Base-by-base conservation (phyloP, 306 rosid species). In the Acmispon strigosus region DNA sequence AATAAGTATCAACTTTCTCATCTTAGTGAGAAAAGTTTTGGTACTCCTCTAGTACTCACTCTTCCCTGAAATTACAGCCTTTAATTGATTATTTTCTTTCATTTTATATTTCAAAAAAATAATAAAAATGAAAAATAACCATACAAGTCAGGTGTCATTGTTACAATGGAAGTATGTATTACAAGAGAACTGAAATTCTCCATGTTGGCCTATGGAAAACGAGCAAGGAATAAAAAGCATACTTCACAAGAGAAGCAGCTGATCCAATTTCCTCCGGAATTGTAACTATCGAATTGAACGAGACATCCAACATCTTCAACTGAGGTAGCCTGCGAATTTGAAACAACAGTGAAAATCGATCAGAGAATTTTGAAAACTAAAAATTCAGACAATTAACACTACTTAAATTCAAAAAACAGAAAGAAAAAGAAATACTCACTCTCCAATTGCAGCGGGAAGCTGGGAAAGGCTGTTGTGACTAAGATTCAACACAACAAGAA, bases 381-480 rank as follows among this genome's bases (percentile, higher is more conserved):
- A 70, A 50, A 61, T 13, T 8, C 19, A 53, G 9, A 59, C 47
- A 45, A 24, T 37, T 20, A 60, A 71, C 34, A 64, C 11, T 14
- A 70, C 29, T 15, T 15, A 18, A 65, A 65, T 41, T 18, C 42
- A 64, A 11, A 12, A 4, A 4, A 4, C 0, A 4, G 5, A 27
- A 27, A 2, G 3, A 27, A 0, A 65, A 69, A 79, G 3, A 22
- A 22, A 27, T 0, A 88, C 98, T 84, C 83, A 93, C 98, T 93
- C 92, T 84, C 98, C 98, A 1, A 93, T 84, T 5, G 97, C 94
- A 51, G 92, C 82, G 0, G 98, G 97, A 57, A 93, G 87, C 53
- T 78, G 77, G 6, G 90, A 84, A 39, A 93, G 92, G 20, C 77
- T 83, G 85, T 90, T 93, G 80, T 93, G 92, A 83, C 89, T 85